Percentiles rank a stretch among this genome's conserved stretches.
These are phyloP conservation scores for Taphrina confusa DNA, from an alignment of 1,139 yeast genomes.

Conservation along the genomic window DNA sequence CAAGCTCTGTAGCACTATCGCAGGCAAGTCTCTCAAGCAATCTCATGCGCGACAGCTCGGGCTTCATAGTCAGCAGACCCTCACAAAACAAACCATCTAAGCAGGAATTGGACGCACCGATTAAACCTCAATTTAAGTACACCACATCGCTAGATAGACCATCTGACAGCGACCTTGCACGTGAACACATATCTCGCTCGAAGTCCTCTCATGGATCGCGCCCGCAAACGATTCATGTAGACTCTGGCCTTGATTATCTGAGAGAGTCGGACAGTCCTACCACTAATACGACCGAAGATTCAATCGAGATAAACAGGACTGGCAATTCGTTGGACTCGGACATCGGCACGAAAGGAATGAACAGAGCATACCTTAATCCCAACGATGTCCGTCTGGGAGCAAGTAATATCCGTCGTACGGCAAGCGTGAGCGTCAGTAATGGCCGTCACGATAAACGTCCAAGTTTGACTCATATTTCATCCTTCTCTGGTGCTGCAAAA, in stretches of 20 bases:
- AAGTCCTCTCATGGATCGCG: conserved; percentile 40
- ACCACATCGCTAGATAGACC: conserved; percentile 35
- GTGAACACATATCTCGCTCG: conserved; percentile 21
- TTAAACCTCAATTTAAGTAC: conserved; percentile 35
- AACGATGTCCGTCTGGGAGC: background rate
- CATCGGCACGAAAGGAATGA: conserved; percentile 32
- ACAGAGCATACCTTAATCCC: conserved; percentile 6
- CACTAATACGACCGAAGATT: conserved; percentile 40
- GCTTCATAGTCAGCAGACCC: conserved; percentile 36
- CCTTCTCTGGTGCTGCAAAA: conserved; percentile 32
- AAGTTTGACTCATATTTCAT: conserved; percentile 35
- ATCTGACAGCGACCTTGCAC: conserved; percentile 13
- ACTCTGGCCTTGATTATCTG: conserved; percentile 61
- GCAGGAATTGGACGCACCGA: conserved; percentile 18
- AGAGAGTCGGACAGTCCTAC: conserved; percentile 56
- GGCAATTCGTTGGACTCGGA: conserved; percentile 35
- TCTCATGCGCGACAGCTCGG: conserved; percentile 17
- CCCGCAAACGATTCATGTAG: conserved; percentile 47
- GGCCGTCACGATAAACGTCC: conserved; percentile 38
- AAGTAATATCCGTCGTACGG: conserved; percentile 4
- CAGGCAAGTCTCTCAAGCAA: conserved; percentile 4
- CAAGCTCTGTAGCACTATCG: background rate
- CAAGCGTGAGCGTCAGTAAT: conserved; percentile 19
- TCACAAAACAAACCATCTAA: conserved; percentile 36
- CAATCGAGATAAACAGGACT: conserved; percentile 12